phyloP scores from a whole-genome alignment of 2,329 filamentous ascomycete species.

The Diaporthe helianthi region DNA sequence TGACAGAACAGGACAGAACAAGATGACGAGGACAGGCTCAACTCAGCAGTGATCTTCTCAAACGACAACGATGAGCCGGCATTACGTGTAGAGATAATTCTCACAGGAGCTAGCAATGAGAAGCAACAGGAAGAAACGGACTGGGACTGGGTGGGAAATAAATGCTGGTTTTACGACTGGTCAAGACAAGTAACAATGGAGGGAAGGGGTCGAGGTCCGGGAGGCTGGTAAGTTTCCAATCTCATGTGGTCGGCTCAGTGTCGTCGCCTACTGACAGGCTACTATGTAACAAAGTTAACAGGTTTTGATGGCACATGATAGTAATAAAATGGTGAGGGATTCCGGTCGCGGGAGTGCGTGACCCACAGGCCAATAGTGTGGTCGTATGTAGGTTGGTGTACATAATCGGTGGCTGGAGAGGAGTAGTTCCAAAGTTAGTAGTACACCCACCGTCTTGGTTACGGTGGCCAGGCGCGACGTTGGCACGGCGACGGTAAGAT shows the following conservation, averaged over 20 bases:
- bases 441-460: neutral
- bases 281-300: no score
- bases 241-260: neutral
- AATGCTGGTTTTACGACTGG: slow-evolving; percentile 11
- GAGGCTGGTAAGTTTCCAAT: slow-evolving; percentile 16
- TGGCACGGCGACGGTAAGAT: neutral
- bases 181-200: slow-evolving; percentile 6
- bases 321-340: neutral
- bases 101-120: neutral
- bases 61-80: slow-evolving; percentile 27
- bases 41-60: slow-evolving; percentile 8
- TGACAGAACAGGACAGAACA: neutral
- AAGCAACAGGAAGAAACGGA: slow-evolving; percentile 10
- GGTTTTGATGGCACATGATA: slow-evolving; percentile 13
- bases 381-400: slow-evolving; percentile 11
- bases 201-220: slow-evolving; percentile 6
- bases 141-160: slow-evolving; percentile 5
- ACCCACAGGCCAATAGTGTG: slow-evolving; percentile 6
- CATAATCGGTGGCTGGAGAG: slow-evolving; percentile 25
- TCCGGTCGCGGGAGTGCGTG: slow-evolving; percentile 3
- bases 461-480: slow-evolving; percentile 7
- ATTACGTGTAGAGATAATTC: neutral
- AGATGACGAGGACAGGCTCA: neutral
- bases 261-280: neutral
- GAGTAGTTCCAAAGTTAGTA: neutral